Percentiles rank a stretch among this genome's conserved stretches.
These are phyloP conservation scores for Penicillium janthinellum DNA, from an alignment of 2,329 filamentous ascomycete genomes.

Conservation along the genomic window DNA sequence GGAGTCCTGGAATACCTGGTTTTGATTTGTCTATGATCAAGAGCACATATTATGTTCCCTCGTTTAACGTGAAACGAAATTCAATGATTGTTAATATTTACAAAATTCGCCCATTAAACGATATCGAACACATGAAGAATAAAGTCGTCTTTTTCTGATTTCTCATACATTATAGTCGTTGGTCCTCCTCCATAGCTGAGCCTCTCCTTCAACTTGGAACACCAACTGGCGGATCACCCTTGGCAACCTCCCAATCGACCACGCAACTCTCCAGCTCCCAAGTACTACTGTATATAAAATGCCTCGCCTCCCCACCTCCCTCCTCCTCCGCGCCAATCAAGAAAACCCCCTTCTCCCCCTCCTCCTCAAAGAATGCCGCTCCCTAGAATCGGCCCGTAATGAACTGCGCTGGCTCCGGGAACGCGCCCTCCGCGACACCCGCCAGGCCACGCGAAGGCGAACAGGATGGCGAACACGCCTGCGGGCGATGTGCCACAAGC, in stretches of 20 bases:
- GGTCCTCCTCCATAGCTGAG: background rate
- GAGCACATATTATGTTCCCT: background rate
- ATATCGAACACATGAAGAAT: too few species aligned
- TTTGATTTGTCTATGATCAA: background rate
- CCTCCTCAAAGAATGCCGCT: slow-evolving; percentile 49
- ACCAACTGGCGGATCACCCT: background rate
- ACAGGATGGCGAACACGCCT: slow-evolving; percentile 37
- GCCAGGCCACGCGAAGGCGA: background rate
- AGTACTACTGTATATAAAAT: slow-evolving; percentile 28
- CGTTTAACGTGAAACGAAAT: slow-evolving; percentile 4
- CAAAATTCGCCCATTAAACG: background rate
- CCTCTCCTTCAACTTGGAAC: background rate
- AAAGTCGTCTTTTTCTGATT: too few species aligned
- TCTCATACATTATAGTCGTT: background rate
- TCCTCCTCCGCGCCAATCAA: slow-evolving; percentile 40
- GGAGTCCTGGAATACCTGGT: slow-evolving; percentile 15
- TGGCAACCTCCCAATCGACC: background rate
- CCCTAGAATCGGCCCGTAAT: slow-evolving; percentile 47
- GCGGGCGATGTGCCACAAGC: slow-evolving; percentile 40
- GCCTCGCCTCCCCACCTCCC: slow-evolving; percentile 45
- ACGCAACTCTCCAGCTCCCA: background rate
- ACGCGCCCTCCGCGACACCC: slow-evolving; percentile 31
- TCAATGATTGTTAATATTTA: background rate
- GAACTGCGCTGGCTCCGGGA: slow-evolving; percentile 52
- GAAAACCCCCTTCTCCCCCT: slow-evolving; percentile 42